Evolutionary conservation across 73 alveolate genomes (phyloP), one percentile per base, ranked within the genome.

Genomic region (Paramecium biaurelia): DNA sequence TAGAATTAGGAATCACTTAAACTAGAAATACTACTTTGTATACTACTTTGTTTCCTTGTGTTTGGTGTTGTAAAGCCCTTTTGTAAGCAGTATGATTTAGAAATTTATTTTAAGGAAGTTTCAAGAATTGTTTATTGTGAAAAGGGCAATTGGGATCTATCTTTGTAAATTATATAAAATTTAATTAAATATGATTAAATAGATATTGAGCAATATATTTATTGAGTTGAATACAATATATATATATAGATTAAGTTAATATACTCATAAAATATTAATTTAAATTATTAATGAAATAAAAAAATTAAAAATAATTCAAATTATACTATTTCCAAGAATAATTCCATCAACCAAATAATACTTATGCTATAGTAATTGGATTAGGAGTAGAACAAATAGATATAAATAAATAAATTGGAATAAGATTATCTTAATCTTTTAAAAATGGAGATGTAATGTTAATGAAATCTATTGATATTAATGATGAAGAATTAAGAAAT

Each of bases 21-120:
- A 89, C 86, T 92, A 94, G 92, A 49, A 97, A 95, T 43, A 24
- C 76, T 43, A 79, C 90, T 15, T 57, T 96, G 20, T 96, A 96
- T 85, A 93, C 97, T 2, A 96, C 97, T 2, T 35, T 94, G 23
- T 93, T 94, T 85, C 98, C 98, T 0, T 96, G 98, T 72, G 88
- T 84, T 34, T 67, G 93, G 88, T 96, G 98, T 90, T 93, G 97
- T 6, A 96, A 96, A 72, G 87, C 93, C 42, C 89, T 96, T 30
- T 47, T 94, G 11, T 85, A 96, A 76, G 94, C 96, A 7, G 84
- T 63, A 63, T 30, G 28, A 30, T 63, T 23, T 63, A 14, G 24
- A 53, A 1, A 53, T 53, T 58, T 30, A 26, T 63, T 14, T 63
- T 63, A 12, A 63, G 43, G 98, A 63, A 24, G 90, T 79, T 9